Conservation (phyloP, 805 yeast genomes). For the Barnettozyma siamensis region DNA sequence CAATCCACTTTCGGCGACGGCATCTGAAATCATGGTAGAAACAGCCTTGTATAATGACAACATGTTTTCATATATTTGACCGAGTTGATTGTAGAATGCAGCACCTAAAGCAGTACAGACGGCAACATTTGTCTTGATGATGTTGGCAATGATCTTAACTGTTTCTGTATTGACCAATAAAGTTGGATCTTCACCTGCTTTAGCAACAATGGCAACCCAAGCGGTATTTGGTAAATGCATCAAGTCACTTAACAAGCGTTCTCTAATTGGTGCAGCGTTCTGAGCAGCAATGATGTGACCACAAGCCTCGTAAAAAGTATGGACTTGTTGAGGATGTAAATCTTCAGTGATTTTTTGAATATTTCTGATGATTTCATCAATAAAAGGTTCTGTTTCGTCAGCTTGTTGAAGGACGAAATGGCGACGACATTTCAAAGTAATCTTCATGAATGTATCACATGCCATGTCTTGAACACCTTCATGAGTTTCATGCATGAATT, state of each 20-base stretch:
- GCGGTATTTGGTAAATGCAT: slow-evolving; percentile 94
- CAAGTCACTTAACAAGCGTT: slow-evolving; percentile 64
- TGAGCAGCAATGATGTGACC: slow-evolving; percentile 91
- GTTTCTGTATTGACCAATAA: slow-evolving; percentile 73
- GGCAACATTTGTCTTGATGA: slow-evolving; percentile 91
- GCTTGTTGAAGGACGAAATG: slow-evolving; percentile 88
- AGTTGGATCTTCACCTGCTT: slow-evolving; percentile 79
- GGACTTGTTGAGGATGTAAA: slow-evolving; percentile 94
- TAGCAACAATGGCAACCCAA: slow-evolving; percentile 84
- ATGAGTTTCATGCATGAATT: slow-evolving; percentile 99
- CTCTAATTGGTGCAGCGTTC: slow-evolving; percentile 60
- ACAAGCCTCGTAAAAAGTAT: slow-evolving; percentile 96
- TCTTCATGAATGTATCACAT: slow-evolving; percentile 96
- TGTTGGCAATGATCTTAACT: slow-evolving; percentile 87
- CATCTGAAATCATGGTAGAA: slow-evolving; percentile 73
- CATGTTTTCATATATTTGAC: slow-evolving; percentile 83
- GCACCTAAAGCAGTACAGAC: slow-evolving; percentile 95
- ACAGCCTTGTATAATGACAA: slow-evolving; percentile 85
- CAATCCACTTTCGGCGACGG: slow-evolving; percentile 73
- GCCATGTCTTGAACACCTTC: slow-evolving; percentile 99
- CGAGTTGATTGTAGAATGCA: slow-evolving; percentile 83
- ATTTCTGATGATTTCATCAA: slow-evolving; percentile 79
- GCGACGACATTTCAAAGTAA: slow-evolving; percentile 89
- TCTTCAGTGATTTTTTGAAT: slow-evolving; percentile 86
- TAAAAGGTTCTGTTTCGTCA: slow-evolving; percentile 84